These are phyloP conservation scores for Chalciporus pseudorubinellus DNA, from an alignment of 768 basidiomycete genomes.

Conservation along the genomic window DNA sequence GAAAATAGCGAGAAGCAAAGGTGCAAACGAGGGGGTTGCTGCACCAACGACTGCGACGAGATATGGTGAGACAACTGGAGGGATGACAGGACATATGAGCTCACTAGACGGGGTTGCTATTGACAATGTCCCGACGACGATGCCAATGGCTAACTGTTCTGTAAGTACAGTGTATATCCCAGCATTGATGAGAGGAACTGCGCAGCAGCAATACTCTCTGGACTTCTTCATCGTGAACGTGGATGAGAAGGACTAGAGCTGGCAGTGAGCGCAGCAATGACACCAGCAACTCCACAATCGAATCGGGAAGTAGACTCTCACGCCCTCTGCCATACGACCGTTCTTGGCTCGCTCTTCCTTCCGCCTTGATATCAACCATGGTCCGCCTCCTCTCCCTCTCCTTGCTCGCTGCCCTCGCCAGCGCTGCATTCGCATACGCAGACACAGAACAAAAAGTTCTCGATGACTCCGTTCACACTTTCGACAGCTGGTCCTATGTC, in stretches of 20 bases:
- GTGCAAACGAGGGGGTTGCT: conserved; percentile 73
- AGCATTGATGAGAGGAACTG: conserved; percentile 85
- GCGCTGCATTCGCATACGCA: conserved; percentile 23
- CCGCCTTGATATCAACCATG: conserved; percentile 20
- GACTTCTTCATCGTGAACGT: conserved; percentile 59
- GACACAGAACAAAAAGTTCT: conserved; percentile 32
- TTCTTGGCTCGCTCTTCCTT: conserved; percentile 22
- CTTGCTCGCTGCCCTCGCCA: conserved; percentile 28
- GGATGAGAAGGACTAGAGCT: background rate
- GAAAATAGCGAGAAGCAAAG: conserved; percentile 68
- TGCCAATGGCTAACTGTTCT: conserved; percentile 70
- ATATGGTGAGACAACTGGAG: conserved; percentile 3
- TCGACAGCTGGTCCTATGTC: conserved; percentile 59
- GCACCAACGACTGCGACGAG: conserved; percentile 73
- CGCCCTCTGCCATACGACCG: conserved; percentile 17
- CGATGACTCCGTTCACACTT: conserved; percentile 31
- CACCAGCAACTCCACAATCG: background rate
- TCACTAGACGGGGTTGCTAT: conserved; percentile 78
- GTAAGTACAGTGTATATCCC: conserved; percentile 81
- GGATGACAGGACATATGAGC: conserved; percentile 25
- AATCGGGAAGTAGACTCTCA: conserved; percentile 19
- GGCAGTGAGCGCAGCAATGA: background rate
- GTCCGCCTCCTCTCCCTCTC: conserved; percentile 28
- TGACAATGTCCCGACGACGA: conserved; percentile 69
- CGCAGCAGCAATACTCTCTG: conserved; percentile 90